Conservation (phyloP, 139 green algal genomes). For the Desmodesmus armatus region DNA sequence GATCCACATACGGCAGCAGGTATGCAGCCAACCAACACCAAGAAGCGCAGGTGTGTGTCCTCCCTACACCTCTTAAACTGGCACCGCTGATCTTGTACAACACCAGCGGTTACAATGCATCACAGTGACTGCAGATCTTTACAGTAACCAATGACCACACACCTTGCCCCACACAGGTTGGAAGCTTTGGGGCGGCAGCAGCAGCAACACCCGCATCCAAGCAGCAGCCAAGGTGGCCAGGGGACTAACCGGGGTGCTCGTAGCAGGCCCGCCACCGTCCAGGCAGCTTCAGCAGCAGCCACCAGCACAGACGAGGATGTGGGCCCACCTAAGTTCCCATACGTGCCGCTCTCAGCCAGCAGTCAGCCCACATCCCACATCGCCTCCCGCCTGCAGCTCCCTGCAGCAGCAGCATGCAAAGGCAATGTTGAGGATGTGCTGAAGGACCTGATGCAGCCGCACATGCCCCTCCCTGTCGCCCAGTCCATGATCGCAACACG, state of each 20-base stretch:
- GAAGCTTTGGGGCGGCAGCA: too few relatives aligned
- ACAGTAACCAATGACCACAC: too few relatives aligned
- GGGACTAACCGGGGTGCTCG: not conserved
- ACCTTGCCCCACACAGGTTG: too few relatives aligned
- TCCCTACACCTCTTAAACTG: too few relatives aligned
- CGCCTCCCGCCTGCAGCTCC: not conserved
- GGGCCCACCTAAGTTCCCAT: constrained; percentile 26
- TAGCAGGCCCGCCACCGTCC: not conserved
- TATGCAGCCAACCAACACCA: constrained; percentile 24
- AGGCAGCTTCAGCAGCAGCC: constrained; percentile 11
- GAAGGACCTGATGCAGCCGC: constrained; percentile 36
- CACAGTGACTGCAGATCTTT: too few relatives aligned
- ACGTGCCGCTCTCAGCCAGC: constrained; percentile 10
- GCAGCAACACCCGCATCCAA: too few relatives aligned
- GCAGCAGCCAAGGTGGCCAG: not conserved
- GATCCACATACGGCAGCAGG: too few relatives aligned
- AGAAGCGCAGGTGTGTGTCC: constrained; percentile 25
- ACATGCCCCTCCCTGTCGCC: constrained; percentile 35
- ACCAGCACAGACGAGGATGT: not conserved
- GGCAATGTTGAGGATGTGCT: constrained; percentile 41
- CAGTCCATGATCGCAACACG: constrained; percentile 25
- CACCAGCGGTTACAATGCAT: too few relatives aligned
- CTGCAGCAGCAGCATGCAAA: not conserved
- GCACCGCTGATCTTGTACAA: too few relatives aligned
- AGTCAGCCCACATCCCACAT: not conserved